Percentiles rank a stretch among this genome's conserved stretches.
These are phyloP conservation scores for Colletotrichum godetiae DNA, from an alignment of 2,329 filamentous ascomycete species.

Conservation along the genomic window DNA sequence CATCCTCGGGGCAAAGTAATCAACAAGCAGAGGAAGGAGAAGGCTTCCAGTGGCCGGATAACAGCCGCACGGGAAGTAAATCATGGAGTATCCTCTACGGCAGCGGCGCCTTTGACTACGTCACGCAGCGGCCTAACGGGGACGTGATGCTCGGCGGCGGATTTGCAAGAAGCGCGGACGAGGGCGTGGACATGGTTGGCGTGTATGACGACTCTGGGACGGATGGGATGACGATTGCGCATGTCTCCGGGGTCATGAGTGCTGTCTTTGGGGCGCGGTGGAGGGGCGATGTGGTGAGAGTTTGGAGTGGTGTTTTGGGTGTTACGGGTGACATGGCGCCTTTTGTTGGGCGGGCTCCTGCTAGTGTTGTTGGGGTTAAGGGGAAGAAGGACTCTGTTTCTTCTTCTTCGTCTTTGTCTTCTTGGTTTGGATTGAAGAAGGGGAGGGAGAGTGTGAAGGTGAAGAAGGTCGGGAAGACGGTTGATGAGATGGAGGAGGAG, in stretches of 20 bases:
- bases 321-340: constrained; percentile 61
- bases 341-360: constrained; percentile 59
- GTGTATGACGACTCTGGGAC: constrained; percentile 56
- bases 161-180: constrained; percentile 52
- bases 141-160: constrained; percentile 68
- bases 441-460: not conserved
- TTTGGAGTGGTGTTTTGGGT: constrained; percentile 63
- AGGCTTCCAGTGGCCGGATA: constrained; percentile 44
- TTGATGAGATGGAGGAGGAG: not conserved
- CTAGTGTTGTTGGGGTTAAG: constrained; percentile 37
- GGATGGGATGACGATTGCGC: constrained; percentile 52
- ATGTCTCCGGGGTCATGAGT: constrained; percentile 55
- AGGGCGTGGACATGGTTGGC: constrained; percentile 59
- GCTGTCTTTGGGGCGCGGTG: constrained; percentile 53
- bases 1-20: not conserved
- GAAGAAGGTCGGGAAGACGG: not conserved
- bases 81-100: constrained; percentile 64
- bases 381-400: constrained; percentile 18
- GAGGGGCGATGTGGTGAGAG: constrained; percentile 49
- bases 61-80: constrained; percentile 51
- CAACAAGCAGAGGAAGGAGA: not conserved
- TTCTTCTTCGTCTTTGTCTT: not conserved
- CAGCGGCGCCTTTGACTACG: constrained; percentile 58
- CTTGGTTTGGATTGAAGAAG: not conserved
- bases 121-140: constrained; percentile 58